These are phyloP conservation scores for Phyllostachys edulis DNA, from an alignment of 176 grass and related monocot species.

Conservation along the genomic window DNA sequence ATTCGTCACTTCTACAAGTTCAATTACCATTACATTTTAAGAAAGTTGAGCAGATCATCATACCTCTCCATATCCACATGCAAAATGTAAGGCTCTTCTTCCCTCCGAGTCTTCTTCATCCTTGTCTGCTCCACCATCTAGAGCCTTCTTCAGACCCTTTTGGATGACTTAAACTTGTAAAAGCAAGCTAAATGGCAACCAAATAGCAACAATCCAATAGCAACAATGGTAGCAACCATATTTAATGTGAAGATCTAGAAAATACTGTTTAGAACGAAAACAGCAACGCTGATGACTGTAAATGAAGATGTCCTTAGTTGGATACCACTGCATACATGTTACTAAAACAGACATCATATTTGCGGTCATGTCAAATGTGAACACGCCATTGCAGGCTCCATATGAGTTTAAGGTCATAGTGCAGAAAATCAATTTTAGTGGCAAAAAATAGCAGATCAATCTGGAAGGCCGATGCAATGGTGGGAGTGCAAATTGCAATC, in stretches of 20 bases:
- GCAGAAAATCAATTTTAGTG: neutral
- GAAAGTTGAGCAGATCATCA: neutral
- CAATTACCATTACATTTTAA: neutral
- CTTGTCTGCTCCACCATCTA: constrained; percentile 75
- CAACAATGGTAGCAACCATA: neutral
- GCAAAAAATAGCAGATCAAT: neutral
- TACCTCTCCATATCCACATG: constrained; percentile 96
- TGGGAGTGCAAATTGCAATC: neutral
- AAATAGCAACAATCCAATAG: constrained; percentile 12
- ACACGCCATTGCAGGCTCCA: constrained; percentile 1
- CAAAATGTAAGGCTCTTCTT: constrained; percentile 96
- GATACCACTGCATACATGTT: neutral
- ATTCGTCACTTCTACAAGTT: neutral
- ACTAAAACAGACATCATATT: neutral
- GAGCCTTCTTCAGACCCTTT: constrained; percentile 81
- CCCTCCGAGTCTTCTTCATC: constrained; percentile 92
- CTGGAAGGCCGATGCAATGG: neutral
- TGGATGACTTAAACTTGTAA: constrained; percentile 21
- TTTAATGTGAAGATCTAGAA: neutral
- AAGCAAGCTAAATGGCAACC: neutral
- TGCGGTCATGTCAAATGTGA: neutral
- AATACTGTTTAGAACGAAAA: neutral
- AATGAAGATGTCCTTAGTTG: neutral
- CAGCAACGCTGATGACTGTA: neutral
- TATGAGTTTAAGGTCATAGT: neutral